These are phyloP conservation scores for Schizochytrium sp. DNA, from an alignment of 108 stramenopile species.

Conservation along the genomic window DNA sequence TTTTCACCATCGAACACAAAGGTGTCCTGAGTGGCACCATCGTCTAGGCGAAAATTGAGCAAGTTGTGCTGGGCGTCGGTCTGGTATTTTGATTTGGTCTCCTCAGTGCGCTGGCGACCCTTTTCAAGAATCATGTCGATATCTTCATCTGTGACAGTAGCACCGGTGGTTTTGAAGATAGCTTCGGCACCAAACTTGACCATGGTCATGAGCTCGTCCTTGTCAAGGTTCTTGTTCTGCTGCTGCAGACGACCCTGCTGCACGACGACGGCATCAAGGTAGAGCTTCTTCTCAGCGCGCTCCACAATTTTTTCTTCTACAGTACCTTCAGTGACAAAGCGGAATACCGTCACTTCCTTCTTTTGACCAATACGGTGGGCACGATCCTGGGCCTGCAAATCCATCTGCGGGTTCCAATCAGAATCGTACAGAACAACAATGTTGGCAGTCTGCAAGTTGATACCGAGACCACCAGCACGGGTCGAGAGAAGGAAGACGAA, in stretches of 20 bases:
- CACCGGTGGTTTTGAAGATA: slow-evolving; percentile 87
- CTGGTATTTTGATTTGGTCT: slow-evolving; percentile 87
- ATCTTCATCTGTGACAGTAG: slow-evolving; percentile 92
- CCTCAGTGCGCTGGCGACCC: slow-evolving; percentile 90
- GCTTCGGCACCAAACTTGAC: slow-evolving; percentile 98
- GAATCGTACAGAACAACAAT: slow-evolving; percentile 97
- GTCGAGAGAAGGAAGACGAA: slow-evolving; percentile 97
- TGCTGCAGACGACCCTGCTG: slow-evolving; percentile 94
- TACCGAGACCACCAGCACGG: slow-evolving; percentile 94
- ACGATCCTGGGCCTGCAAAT: slow-evolving; percentile 97
- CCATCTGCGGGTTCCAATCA: slow-evolving; percentile 94
- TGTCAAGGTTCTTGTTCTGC: slow-evolving; percentile 85
- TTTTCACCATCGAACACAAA: slow-evolving; percentile 88
- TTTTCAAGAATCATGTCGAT: slow-evolving; percentile 94
- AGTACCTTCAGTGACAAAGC: slow-evolving; percentile 95
- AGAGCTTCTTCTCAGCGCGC: slow-evolving; percentile 97
- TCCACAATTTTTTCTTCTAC: slow-evolving; percentile 99
- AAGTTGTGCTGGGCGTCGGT: slow-evolving; percentile 95
- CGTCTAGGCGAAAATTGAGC: slow-evolving; percentile 89
- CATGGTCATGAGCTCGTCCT: slow-evolving; percentile 97
- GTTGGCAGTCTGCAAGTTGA: slow-evolving; percentile 97
- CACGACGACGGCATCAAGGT: slow-evolving; percentile 98
- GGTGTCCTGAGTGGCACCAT: slow-evolving; percentile 82
- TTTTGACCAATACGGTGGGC: slow-evolving; percentile 96
- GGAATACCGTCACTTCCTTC: slow-evolving; percentile 97